Percentiles rank a stretch among this genome's conserved stretches.
These are phyloP conservation scores for Gossypium schwendimanii DNA, from an alignment of 441 rosid genomes.

Conservation along the genomic window DNA sequence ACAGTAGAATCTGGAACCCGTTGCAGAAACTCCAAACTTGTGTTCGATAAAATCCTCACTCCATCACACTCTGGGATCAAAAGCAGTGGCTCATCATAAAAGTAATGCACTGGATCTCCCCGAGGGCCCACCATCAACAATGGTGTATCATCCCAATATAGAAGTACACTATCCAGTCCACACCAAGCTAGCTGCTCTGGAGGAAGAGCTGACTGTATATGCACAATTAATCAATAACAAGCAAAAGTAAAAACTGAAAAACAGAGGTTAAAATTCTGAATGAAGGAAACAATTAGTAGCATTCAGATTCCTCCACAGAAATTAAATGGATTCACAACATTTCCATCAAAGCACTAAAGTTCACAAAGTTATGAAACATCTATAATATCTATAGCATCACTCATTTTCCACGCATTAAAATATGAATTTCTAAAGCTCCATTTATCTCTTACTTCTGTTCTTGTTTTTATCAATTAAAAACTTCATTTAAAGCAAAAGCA, in stretches of 20 bases:
- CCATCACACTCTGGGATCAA: conserved; percentile 97
- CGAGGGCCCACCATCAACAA: conserved; percentile 92
- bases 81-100: conserved; percentile 80
- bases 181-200: conserved; percentile 98
- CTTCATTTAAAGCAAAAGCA: neutral
- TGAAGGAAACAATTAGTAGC: neutral
- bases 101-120: conserved; percentile 75
- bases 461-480: neutral
- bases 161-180: conserved; percentile 86
- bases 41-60: conserved; percentile 80
- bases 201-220: conserved; percentile 79
- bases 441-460: neutral
- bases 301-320: neutral
- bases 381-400: neutral
- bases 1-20: conserved; percentile 95
- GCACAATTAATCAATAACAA: neutral
- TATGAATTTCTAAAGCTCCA: conserved; percentile 2
- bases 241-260: neutral
- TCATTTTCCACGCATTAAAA: neutral
- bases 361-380: neutral
- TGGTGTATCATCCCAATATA: conserved; percentile 83
- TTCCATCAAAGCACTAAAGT: neutral
- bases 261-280: neutral
- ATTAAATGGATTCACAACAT: neutral
- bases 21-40: conserved; percentile 86